These are phyloP conservation scores for Calocera cornea DNA, from an alignment of 768 basidiomycete species.

Conservation along the genomic window DNA sequence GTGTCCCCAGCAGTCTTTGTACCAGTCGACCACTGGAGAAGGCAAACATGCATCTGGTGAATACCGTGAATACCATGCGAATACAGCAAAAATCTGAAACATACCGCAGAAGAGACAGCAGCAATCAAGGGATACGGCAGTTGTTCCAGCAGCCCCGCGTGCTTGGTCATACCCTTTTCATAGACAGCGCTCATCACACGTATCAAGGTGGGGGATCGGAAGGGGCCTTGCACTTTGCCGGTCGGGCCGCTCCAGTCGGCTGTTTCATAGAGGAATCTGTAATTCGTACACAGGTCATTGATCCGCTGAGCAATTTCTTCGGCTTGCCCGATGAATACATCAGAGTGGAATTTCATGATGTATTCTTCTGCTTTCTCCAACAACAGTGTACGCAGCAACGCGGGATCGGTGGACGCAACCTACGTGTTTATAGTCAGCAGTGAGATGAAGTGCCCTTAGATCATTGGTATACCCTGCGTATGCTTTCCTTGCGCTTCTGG, in stretches of 20 bases:
- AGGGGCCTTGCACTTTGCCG: background rate
- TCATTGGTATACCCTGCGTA: no score
- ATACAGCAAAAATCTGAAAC: background rate
- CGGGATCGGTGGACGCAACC: background rate
- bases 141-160: background rate
- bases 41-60: background rate
- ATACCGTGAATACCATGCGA: background rate
- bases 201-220: background rate
- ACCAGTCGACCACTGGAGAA: background rate
- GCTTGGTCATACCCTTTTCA: background rate
- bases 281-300: background rate
- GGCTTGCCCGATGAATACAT: background rate
- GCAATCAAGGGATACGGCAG: background rate
- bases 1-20: no score
- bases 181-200: background rate
- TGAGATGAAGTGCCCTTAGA: no score
- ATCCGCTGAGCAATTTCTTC: background rate
- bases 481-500: no score
- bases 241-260: background rate
- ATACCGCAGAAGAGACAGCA: background rate
- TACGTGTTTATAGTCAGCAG: no score
- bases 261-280: background rate
- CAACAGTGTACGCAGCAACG: background rate
- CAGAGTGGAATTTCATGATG: background rate
- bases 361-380: background rate